These are phyloP conservation scores for Irpex sp. DNA, from an alignment of 1,284 basidiomycete species.

Conservation along the genomic window DNA sequence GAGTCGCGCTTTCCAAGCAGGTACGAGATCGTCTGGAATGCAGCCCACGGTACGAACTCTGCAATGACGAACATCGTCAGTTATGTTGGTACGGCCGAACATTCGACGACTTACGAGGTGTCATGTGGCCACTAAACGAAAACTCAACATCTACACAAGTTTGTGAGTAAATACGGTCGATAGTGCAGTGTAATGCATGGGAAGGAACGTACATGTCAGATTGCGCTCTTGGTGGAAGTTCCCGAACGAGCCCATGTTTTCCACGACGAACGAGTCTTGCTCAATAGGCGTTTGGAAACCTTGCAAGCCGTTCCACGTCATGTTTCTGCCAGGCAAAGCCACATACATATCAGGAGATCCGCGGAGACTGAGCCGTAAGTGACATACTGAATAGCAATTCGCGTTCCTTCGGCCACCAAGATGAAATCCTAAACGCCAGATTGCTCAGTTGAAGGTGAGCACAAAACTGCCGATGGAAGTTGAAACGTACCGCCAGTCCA, in stretches of 20 bases:
- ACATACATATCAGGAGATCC: background rate
- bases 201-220: conserved; percentile 28
- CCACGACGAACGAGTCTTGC: conserved; percentile 31
- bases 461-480: background rate
- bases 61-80: background rate
- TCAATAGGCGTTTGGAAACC: conserved; percentile 38
- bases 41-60: conserved; percentile 60
- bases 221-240: conserved; percentile 34
- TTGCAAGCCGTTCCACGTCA: conserved; percentile 38
- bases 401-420: conserved; percentile 52
- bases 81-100: background rate
- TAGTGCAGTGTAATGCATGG: background rate
- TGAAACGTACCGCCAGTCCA: conserved; percentile 18
- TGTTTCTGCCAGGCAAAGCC: conserved; percentile 24
- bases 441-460: background rate
- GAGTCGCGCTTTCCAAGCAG: conserved; percentile 48
- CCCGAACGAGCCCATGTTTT: conserved; percentile 34
- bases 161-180: background rate
- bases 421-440: conserved; percentile 41
- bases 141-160: conserved; percentile 45
- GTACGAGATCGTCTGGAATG: conserved; percentile 46
- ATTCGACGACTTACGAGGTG: conserved; percentile 41
- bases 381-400: conserved; percentile 56
- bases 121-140: conserved; percentile 57
- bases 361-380: background rate